Base-by-base conservation (phyloP, 257 asterid species). In the Gentiana macrophylla region DNA sequence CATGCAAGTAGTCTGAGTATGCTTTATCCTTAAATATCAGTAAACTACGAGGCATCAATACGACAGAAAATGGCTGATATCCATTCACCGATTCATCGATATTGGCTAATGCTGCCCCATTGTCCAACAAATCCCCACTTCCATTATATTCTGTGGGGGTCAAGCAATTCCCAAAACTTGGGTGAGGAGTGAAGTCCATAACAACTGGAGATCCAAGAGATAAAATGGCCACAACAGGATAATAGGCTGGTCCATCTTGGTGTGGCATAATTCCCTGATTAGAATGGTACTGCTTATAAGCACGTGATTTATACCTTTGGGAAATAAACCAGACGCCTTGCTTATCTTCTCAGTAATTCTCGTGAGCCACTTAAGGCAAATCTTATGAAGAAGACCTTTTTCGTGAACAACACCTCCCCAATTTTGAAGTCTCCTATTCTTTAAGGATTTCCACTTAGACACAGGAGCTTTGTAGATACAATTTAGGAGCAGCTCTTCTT, bases 391-490 rank as follows among this genome's bases (percentile, higher is more conserved):
- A 74, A 91, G 96, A 10, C 95, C 98, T 72, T 92, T 92, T 37
- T 83, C 94, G 66, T 87, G 95, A 74, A 92, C 98, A 62, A 81
- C 70, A 38, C 98, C 97, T 62, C 98, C 98, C 98, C 98, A 92
- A 66, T 83, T 87, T 52, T 92, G 98, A 4, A 92, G 79, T 61
- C 94, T 83, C 74, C 98, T 78, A 56, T 85, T 80, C 85, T 78
- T 87, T 77, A 92, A 73, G 32, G 79, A 74, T 78, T 83, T 92
- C 97, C 97, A 92, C 76, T 85, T 91, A 60, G 95, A 78, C 48
- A 78, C 62, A 4, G 98, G 94, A 44, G 97, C 90, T 65, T 71
- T 63, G 63, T 83, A 66, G 65, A 88, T 83, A 57, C 74, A 68
- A 52, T 80, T 75, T 60, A 78, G 65, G 55, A 92, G 84, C 54